phyloP scores from a whole-genome alignment of 1,139 yeast species.

The Blastobotrys ciferrii region DNA sequence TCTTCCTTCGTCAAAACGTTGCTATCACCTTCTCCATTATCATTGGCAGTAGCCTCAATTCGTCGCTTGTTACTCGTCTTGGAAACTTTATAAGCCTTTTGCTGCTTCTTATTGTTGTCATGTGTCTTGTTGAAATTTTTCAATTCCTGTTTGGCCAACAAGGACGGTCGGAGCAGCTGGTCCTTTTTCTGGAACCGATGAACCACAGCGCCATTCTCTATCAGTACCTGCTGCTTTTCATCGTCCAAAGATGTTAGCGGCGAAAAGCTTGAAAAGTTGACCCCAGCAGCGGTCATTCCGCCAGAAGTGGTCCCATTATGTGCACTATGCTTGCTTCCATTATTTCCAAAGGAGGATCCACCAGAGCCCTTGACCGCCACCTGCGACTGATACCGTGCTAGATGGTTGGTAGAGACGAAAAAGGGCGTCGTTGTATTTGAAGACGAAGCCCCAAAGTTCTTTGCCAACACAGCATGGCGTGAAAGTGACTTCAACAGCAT shows the following conservation, averaged over 20 bases:
- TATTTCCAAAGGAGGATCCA: slow-evolving; percentile 14
- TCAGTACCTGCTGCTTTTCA: slow-evolving; percentile 31
- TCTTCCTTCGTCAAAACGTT: neutral
- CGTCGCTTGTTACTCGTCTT: neutral
- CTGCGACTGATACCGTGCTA: slow-evolving; percentile 41
- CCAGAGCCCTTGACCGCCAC: slow-evolving; percentile 28
- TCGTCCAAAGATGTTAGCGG: slow-evolving; percentile 36
- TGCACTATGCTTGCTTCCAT: slow-evolving; percentile 19
- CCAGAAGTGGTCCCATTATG: slow-evolving; percentile 24
- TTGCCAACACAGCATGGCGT: slow-evolving; percentile 38
- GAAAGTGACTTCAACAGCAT: slow-evolving; percentile 42
- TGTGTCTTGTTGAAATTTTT: neutral
- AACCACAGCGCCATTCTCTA: slow-evolving; percentile 10
- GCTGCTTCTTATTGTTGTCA: neutral
- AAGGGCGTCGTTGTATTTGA: slow-evolving; percentile 36
- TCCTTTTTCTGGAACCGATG: neutral
- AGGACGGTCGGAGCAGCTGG: neutral
- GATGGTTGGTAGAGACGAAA: slow-evolving; percentile 41
- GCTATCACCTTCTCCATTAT: neutral
- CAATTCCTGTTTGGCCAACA: neutral
- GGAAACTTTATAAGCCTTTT: neutral
- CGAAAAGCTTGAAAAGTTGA: slow-evolving; percentile 26
- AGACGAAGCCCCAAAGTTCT: slow-evolving; percentile 35
- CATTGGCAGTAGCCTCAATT: neutral
- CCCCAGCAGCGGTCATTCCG: slow-evolving; percentile 14